A percentile compares a stretch with the other conserved stretches of the same genome.
phyloP scores from a whole-genome alignment of 2,329 filamentous ascomycete genomes.

The Ramichloridium luteum region DNA sequence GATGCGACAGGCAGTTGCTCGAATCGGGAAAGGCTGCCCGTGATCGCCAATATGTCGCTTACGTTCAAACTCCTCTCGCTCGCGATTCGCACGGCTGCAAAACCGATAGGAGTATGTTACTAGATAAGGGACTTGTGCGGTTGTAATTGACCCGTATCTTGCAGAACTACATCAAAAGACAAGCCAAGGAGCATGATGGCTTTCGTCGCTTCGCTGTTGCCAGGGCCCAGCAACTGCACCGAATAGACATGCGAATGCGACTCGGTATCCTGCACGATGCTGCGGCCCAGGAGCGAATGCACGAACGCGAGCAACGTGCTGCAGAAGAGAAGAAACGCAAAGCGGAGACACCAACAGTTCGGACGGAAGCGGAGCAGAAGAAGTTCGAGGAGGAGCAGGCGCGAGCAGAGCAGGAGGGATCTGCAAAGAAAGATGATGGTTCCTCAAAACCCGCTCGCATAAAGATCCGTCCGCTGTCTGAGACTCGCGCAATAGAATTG shows the following conservation, averaged over 20 bases:
- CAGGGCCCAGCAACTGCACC: slow-evolving; percentile 52
- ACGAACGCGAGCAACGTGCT: slow-evolving; percentile 41
- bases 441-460: slow-evolving; percentile 22
- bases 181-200: slow-evolving; percentile 55
- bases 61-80: slow-evolving; percentile 56
- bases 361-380: slow-evolving; percentile 47
- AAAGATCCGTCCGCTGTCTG: slow-evolving; percentile 50
- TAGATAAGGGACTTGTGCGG: too few relatives aligned
- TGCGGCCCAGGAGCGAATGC: slow-evolving; percentile 41
- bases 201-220: slow-evolving; percentile 50
- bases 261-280: slow-evolving; percentile 52
- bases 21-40: too few relatives aligned
- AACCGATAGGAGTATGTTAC: slow-evolving; percentile 53
- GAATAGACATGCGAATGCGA: slow-evolving; percentile 55
- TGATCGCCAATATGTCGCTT: slow-evolving; percentile 41
- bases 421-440: slow-evolving; percentile 34
- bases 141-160: slow-evolving; percentile 4
- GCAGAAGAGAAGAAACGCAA: slow-evolving; percentile 42
- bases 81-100: slow-evolving; percentile 52
- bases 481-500: slow-evolving; percentile 56
- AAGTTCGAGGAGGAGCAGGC: slow-evolving; percentile 42
- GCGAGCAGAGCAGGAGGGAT: slow-evolving; percentile 24
- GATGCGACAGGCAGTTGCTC: too few relatives aligned
- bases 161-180: slow-evolving; percentile 55
- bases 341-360: slow-evolving; percentile 44